Evolutionary conservation across 2,329 filamentous ascomycete genomes (phyloP), one percentile per base, ranked within the genome.

Genomic region (Pezicula radicicola): DNA sequence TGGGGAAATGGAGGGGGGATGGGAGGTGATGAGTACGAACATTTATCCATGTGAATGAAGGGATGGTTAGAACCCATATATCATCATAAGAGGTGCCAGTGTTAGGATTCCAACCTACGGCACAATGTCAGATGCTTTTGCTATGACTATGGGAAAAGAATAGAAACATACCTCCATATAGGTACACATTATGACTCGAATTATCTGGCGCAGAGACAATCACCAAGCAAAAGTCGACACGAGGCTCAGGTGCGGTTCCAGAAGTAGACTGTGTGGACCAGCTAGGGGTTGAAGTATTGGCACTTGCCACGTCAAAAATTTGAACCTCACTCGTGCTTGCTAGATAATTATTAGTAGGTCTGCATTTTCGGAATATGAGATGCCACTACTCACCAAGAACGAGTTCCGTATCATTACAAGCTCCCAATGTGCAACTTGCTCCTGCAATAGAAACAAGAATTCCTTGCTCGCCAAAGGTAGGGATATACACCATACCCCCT

Each of bases 151-250:
- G 9, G 4, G 30, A 13, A 33, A 10, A 12, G 30, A 13, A 33
- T 33, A 33, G 9, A 7, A 33, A 33, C 30, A 33, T 66, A 7
- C 77, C 77, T 16, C 77, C 77, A 50, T 78, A 79, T 46, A 80
- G 66, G 47, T 75, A 73, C 39, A 80, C 74, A 49, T 77, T 77
- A 48, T 76, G 70, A 49, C 70, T 74, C 2, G 72, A 75, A 43
- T 71, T 70, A 50, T 78, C 76, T 3, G 68, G 65, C 1, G 74
- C 69, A 27, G 72, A 68, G 13, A 64, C 69, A 1, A 69, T 49
- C 0, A 72, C 66, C 4, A 72, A 55, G 56, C 75, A 78, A 52
- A 72, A 74, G 49, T 77, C 73, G 13, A 73, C 68, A 15, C 75
- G 70, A 13, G 68, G 59, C 21, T 55, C 47, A 1, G 75, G 75